Base-by-base conservation (phyloP, 2,329 filamentous ascomycete genomes). In the Corniculantispora saksenae region DNA sequence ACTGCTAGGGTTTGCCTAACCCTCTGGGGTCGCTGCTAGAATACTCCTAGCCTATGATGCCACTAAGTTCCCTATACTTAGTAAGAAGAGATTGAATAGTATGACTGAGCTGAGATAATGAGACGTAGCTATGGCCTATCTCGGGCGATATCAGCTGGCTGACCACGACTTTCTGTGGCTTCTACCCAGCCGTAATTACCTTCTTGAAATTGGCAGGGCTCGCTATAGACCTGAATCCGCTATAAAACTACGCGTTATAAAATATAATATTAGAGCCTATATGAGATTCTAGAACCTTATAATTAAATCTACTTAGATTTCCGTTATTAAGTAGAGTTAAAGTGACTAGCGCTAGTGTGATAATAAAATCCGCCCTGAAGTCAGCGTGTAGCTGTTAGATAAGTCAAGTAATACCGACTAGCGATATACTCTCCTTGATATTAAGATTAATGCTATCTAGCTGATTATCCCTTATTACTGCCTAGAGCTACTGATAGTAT, bases 31-130 rank as follows among this genome's bases (percentile, higher is more conserved):
- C 75, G 58, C 87, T 86, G 78, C 95, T 94, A 79, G 92, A 96
- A 72, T 94, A 97, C 78, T 97, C 93, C 93, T 93, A 97, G 5
- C 92, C 92, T 86, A 93, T 93, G 2, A 97, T 87, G 0, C 93
- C 93, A 1, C 93, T 93, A 72, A 96, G 93, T 3, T 79, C 79
- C 1, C 86, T 85, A 71, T 91, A 92, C 67, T 75, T 73, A 3
- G 63, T 68, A 17, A 76, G 72, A 13, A 85, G 70, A 32, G 75
- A 72, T 21, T 69, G 65, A 2, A 85, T 70, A 5, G 81, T 81
- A 0, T 69, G 58, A 7, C 76, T 77, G 19, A 83, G 66, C 66
- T 82, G 82, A 48, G 83, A 78, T 19, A 80, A 78, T 19, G 72
- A 70, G 2, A 84, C 78, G 66, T 76, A 81, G 0, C 80, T 81